Base-by-base conservation (phyloP, 192 early-diverging fungal genomes). In the Coemansia sp. region DNA sequence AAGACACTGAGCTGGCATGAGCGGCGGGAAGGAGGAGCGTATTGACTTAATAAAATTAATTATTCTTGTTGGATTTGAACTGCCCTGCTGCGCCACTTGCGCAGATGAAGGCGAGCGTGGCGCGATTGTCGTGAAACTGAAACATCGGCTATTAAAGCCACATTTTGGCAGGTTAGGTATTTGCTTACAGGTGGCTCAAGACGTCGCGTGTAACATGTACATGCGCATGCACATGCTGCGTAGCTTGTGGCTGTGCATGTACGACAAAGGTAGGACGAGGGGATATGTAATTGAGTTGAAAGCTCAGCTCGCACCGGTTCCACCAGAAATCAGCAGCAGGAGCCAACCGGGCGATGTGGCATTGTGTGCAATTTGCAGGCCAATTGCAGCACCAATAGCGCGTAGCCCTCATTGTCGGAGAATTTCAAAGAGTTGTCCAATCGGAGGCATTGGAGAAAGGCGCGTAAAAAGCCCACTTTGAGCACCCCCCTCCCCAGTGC, bases 1-100 rank as follows among this genome's bases (percentile, higher is more conserved):
- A 95, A 72, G 94, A 96, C 75, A 88, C 90, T 6, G 90, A 92
- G 41, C 81, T 93, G 43, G 85, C 83, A 40, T 92, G 78, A 87
- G 20, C 2, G 5, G 49, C 13, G 53, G 10, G 41, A 22, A 22
- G 8, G 44, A 18, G 50, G 22, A 11, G 24, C 24, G 27, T 15
- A 9, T 57, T 31, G 20, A 47, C 18, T 8, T 43, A 63, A 24
- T 43, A 63, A 63, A 24, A 11, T 41, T 63, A 41, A 43, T 63
- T 39, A 62, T 39, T 31, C 31, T 27, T 31, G 29, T 18, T 60
- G 31, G 31, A 34, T 33, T 36, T 57, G 57, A n/a, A 16, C 57
- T n/a, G 57, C 31, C 31, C 31, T 60, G 39, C 62, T 60, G 62
- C 62, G 62, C 62, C 62, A 36, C 31, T 34, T 33, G 57, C 13